These are phyloP conservation scores for Gliomastix tumulicola DNA, from an alignment of 2,329 filamentous ascomycete species.

Conservation along the genomic window DNA sequence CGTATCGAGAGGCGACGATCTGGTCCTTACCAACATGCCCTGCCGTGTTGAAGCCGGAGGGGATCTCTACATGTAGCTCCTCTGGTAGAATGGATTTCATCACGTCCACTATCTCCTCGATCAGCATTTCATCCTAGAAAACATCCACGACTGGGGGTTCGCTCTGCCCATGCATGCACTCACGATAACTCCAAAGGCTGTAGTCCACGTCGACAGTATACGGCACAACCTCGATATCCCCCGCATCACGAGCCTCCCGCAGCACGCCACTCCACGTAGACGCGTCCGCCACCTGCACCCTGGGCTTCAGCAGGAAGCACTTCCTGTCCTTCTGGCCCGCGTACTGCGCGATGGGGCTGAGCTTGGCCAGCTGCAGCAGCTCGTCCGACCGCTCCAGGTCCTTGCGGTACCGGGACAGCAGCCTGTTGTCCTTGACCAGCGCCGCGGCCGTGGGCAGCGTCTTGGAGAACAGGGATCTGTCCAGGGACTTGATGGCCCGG, in stretches of 20 bases:
- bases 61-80: constrained; percentile 72
- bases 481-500: constrained; percentile 71
- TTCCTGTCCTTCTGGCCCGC: constrained; percentile 49
- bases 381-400: constrained; percentile 60
- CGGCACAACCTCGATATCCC: constrained; percentile 65
- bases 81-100: constrained; percentile 76
- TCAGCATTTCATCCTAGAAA: too few relatives aligned
- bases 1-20: not conserved
- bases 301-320: constrained; percentile 52
- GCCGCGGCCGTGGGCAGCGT: constrained; percentile 73
- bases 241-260: constrained; percentile 58
- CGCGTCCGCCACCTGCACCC: too few relatives aligned
- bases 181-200: constrained; percentile 77
- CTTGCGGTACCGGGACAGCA: constrained; percentile 66
- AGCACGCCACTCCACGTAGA: constrained; percentile 72
- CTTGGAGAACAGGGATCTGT: constrained; percentile 76
- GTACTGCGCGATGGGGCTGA: constrained; percentile 57
- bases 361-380: constrained; percentile 54
- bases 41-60: constrained; percentile 78
- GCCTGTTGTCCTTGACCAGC: constrained; percentile 64
- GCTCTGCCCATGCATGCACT: too few relatives aligned
- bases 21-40: constrained; percentile 68
- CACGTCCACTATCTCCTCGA: constrained; percentile 58
- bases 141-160: too few relatives aligned
- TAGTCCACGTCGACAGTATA: constrained; percentile 76